Evolutionary conservation across 257 asterid species (phyloP), one percentile per base, ranked within the genome.

Genomic region (Solanum raphanifolium): DNA sequence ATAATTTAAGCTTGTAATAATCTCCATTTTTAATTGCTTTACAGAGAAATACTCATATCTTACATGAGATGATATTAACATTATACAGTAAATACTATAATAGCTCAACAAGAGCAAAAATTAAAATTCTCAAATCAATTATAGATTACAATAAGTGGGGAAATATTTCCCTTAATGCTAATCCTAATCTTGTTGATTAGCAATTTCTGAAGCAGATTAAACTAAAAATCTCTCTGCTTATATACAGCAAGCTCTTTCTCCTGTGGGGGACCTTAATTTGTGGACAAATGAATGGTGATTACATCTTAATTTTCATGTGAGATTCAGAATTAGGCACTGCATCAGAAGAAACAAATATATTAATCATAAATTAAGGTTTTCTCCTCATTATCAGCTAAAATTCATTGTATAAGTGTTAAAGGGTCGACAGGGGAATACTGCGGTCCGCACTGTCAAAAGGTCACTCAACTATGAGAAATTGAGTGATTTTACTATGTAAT

Each of bases 301-400:
- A 93, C 89, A 92, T 88, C 88, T 93, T 94, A 81, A 88, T 90
- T 93, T 92, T 96, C 97, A 90, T 92, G 85, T 90, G 65, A 43
- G 93, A 91, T 2, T 91, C 34, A 89, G 91, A 94, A 86, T 90
- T 90, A 88, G 91, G 89, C 87, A 79, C 98, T 95, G 98, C 94
- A 90, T 39, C 2, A 66, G 9, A 84, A 84, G 62, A 60, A 60
- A 58, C 87, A 84, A 69, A 32, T 9, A 66, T 60, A 58, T 60
- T 25, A 41, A 78, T 78, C 65, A 41, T 25, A 78, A 78, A 11
- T 41, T 41, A 6, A 75, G 75, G 1, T 11, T 12, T 75, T 38
- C 4, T 5, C 9, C 31, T 38, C 32, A 11, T 21, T 36, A 36
- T 74, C 31, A 36, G 31, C 32, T 36, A 7, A 13, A 25, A 78